Base-by-base conservation (phyloP, 192 early-diverging fungal species). In the Funneliformis mosseae region DNA sequence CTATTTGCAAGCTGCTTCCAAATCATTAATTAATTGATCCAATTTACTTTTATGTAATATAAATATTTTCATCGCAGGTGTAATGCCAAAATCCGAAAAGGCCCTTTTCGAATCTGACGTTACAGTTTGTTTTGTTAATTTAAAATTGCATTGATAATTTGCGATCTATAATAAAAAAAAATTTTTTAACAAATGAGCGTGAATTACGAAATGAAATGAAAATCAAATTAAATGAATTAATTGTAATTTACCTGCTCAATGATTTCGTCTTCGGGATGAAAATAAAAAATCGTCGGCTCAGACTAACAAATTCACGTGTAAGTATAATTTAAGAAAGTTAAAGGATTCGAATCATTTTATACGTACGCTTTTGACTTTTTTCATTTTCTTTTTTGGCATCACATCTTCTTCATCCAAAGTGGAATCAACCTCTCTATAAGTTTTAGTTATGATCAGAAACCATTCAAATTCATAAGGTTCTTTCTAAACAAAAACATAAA, bases 231-330 rank as follows among this genome's bases (percentile, higher is more conserved):
- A 33, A 33, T 27, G 2, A 50, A 59, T 6, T 55, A 1, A 55
- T 6, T 50, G 18, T 55, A 55, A 55, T 45, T 45, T 9, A 79
- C 78, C 38, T 91, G 88, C 70, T 94, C 93, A 64, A 97, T 85
- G 72, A 97, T 90, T 80, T 97, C 97, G 82, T 99, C 97, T 77
- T 99, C 97, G 1, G 93, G 89, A 81, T 97, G 97, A 81, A 93
- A 93, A 83, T 94, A 96, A 81, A 93, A 94, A 0, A 86, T 84
- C 38, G 83, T 84, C 8, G 83, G 81, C 33, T 84, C 85, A n/a
- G 81, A 69, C 83, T 83, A 82, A 48, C 50, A 70, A 41, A 28
- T n/a, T 23, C 38, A 42, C 11, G 9, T n/a, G 21, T 14, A 7
- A 38, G 2, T 9, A 63, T 27, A 4, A 81, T 39, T 16, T 1